phyloP scores from a whole-genome alignment of 2,329 filamentous ascomycete species.

The Fusarium protoensiforme region DNA sequence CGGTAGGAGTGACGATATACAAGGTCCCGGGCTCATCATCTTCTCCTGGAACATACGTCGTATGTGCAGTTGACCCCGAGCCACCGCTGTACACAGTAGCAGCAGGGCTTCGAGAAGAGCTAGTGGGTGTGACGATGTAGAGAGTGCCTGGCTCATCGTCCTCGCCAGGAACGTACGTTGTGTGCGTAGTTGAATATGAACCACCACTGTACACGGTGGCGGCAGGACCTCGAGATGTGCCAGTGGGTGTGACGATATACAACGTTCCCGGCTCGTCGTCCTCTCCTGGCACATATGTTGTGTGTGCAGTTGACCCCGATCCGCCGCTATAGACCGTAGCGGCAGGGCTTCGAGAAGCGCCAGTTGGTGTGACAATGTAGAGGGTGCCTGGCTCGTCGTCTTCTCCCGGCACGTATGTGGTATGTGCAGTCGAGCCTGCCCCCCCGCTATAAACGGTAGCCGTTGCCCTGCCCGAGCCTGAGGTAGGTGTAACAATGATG shows the following conservation, averaged over 20 bases:
- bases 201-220: not conserved
- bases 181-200: not conserved
- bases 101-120: not conserved
- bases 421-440: not conserved
- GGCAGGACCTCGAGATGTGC: not conserved
- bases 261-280: not conserved
- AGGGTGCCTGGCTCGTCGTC: not conserved
- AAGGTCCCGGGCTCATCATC: not conserved
- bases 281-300: not conserved
- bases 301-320: not conserved
- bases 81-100: not conserved
- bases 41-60: not conserved
- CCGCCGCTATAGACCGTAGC: not conserved
- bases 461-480: not conserved
- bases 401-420: not conserved
- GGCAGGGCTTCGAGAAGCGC: not conserved
- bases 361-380: constrained; percentile 12
- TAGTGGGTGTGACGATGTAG: constrained; percentile 7
- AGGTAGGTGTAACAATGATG: not conserved
- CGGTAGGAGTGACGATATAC: constrained; percentile 8
- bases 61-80: not conserved
- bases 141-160: not conserved
- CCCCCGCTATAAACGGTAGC: not conserved
- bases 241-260: constrained; percentile 12
- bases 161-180: not conserved